Conservation (phyloP, 148 eudicot genomes). For the Salicornia ramosissima region DNA sequence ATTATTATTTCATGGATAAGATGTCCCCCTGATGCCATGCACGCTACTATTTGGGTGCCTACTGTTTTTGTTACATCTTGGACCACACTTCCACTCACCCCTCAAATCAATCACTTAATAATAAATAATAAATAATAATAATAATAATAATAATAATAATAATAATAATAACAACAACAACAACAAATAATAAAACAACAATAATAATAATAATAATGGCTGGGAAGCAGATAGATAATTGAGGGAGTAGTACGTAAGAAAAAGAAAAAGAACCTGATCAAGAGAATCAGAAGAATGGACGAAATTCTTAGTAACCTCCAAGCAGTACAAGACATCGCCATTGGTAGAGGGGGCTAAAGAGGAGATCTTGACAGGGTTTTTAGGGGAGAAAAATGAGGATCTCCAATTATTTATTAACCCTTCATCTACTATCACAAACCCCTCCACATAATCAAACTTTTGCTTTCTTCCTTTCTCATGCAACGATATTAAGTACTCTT, state of each 20-base stretch:
- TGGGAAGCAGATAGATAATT: too few species aligned
- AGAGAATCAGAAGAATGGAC: constrained; percentile 37
- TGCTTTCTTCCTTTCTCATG: constrained; percentile 41
- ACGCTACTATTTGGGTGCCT: constrained; percentile 5
- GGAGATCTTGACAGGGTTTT: constrained; percentile 76
- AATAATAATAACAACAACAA: too few species aligned
- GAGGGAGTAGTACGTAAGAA: too few species aligned
- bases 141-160: too few species aligned
- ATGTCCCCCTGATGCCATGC: constrained; percentile 13
- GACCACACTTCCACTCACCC: not conserved
- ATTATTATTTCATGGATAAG: not conserved
- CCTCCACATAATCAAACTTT: constrained; percentile 87
- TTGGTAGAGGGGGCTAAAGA: constrained; percentile 42
- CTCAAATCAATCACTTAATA: constrained; percentile 3
- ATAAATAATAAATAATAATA: too few species aligned
- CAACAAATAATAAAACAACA: too few species aligned
- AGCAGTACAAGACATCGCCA: constrained; percentile 75
- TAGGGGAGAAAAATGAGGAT: constrained; percentile 79
- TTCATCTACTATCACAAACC: constrained; percentile 83
- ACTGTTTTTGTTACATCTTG: not conserved
- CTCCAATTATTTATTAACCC: constrained; percentile 86
- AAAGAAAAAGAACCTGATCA: constrained; percentile 48
- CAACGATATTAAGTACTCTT: constrained; percentile 75
- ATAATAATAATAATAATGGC: too few species aligned
- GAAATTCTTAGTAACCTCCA: constrained; percentile 81